Base-by-base conservation (phyloP, 1,284 basidiomycete genomes). In the Cystobasidium slooffiae region DNA sequence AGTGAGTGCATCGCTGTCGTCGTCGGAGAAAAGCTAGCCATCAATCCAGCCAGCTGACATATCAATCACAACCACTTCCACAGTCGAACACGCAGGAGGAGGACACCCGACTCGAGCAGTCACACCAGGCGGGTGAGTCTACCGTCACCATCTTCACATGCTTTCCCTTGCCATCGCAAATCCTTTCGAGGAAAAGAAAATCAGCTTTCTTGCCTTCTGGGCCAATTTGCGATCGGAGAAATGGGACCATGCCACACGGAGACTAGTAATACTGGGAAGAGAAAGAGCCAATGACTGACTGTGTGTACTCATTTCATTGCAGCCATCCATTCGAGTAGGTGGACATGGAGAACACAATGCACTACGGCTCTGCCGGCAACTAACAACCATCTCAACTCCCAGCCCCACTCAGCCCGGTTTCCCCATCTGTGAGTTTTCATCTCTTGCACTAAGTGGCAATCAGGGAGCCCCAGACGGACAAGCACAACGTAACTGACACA, bases 391-490 rank as follows among this genome's bases (percentile, higher is more conserved):
- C 66, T 24, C 55, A 1, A 10, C 39, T 52, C 16, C 9, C 47
- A 72, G 69, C 61, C 69, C 69, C 47, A 64, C 69, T n/a, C 69
- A 72, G 69, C 69, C 69, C 22, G 69, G 69, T 47, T 72, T 72
- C 61, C 69, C 69, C 44, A 61, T 72, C 47, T 72, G 64, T 66
- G 44, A 51, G 64, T 66, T 12, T 22, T 7, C 10, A 8, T 14
- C 24, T 22, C 55, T 37, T 18, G 55, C 55, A 18, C 24, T 2
- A 37, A 37, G 41, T 66, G 39, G 37, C 20, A 24, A 24, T 24
- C 31, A 47, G 43, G 46, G 61, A 63, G 43, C 61, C 46, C 61
- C 43, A 22, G 47, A 22, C 14, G 6, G 16, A 20, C 12, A 4
- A n/a, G n/a, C 8, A 41, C n/a, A n/a, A n/a, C n/a, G 14, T 44